Conservation (phyloP, 257 asterid species). For the Gentiana straminea region DNA sequence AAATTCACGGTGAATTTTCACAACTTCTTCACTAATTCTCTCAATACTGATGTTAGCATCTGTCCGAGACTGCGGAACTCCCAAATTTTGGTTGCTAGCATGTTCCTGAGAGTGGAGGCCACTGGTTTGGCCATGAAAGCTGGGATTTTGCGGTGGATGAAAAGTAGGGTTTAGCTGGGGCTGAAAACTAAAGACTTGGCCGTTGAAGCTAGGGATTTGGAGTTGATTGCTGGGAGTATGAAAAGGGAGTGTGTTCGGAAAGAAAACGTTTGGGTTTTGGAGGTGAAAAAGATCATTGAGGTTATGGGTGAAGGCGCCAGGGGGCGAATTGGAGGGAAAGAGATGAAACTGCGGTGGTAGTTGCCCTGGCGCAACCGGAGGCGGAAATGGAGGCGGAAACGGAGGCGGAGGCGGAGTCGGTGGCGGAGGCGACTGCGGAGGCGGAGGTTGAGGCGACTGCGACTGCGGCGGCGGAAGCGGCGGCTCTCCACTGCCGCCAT, state of each 20-base stretch:
- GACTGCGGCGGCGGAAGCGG: constrained; percentile 4
- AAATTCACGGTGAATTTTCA: constrained; percentile 39
- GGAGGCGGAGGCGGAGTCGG: too few relatives aligned
- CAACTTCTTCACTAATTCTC: constrained; percentile 46
- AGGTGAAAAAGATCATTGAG: constrained; percentile 16
- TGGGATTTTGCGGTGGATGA: constrained; percentile 17
- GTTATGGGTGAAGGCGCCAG: constrained; percentile 30
- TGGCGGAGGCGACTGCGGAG: constrained; percentile 1
- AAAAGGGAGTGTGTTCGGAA: constrained; percentile 13
- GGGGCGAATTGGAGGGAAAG: constrained; percentile 20
- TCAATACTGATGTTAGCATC: constrained; percentile 25
- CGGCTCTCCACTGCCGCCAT: constrained; percentile 8
- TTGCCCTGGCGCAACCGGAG: not conserved
- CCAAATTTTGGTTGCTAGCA: constrained; percentile 11
- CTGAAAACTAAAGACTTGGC: constrained; percentile 9
- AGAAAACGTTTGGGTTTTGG: constrained; percentile 12
- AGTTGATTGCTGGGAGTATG: constrained; percentile 9
- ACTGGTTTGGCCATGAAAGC: constrained; percentile 5
- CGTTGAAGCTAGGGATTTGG: constrained; percentile 26
- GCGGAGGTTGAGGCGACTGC: not conserved
- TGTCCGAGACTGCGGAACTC: constrained; percentile 6
- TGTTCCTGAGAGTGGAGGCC: constrained; percentile 1
- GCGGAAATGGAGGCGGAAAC: too few relatives aligned
- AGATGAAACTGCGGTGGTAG: constrained; percentile 17
- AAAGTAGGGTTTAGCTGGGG: constrained; percentile 18